Conservation (phyloP, 2,329 filamentous ascomycete species). For the Calonectria fujianensis region DNA sequence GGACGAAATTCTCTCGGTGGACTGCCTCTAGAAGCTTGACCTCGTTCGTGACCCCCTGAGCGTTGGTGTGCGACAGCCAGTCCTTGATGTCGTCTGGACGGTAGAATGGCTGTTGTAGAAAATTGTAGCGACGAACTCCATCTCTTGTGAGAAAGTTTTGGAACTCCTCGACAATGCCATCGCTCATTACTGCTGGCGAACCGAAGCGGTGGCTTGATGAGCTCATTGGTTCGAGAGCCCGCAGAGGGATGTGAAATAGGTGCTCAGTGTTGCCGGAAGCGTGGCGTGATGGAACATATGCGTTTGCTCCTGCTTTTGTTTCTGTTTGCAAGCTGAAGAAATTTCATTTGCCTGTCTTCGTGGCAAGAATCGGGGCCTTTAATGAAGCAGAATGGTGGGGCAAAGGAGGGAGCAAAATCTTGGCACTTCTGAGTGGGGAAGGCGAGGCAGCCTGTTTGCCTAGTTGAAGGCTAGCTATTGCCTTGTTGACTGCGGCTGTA, state of each 20-base stretch:
- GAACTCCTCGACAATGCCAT: neutral
- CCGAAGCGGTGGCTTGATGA: neutral
- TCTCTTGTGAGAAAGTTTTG: neutral
- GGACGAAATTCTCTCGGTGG: neutral
- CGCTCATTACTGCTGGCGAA: neutral
- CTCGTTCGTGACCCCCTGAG: neutral
- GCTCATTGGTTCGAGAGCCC: neutral
- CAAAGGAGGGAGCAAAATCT: neutral
- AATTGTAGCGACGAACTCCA: neutral
- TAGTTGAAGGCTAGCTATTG: no score
- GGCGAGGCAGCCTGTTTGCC: no score
- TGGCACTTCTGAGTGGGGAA: no score
- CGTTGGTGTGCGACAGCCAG: neutral
- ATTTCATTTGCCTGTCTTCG: accelerated
- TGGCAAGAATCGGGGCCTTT: neutral
- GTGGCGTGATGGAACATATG: neutral
- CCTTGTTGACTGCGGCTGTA: no score
- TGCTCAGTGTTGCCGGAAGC: neutral
- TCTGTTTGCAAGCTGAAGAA: neutral
- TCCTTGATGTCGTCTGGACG: neutral
- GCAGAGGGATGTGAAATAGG: neutral
- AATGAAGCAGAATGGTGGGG: neutral
- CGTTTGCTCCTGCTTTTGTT: no score
- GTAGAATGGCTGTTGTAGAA: neutral
- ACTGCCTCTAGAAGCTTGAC: neutral